Conservation (phyloP, 345 rosid species). For the Camelina sativa region DNA sequence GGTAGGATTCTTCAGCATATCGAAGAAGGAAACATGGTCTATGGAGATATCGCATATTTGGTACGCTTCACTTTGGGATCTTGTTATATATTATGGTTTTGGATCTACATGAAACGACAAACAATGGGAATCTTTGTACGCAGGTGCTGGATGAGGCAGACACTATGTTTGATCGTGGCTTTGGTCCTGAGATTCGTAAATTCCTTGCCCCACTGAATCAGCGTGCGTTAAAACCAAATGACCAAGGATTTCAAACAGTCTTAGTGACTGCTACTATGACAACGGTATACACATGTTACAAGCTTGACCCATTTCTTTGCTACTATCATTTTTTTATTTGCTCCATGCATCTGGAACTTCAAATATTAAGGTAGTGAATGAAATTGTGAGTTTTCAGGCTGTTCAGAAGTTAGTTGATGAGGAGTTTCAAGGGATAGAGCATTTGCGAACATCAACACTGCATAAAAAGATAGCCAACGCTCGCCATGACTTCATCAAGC, state of each 20-base stretch:
- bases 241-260: constrained; percentile 81
- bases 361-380: constrained; percentile 11
- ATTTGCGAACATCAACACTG: constrained; percentile 86
- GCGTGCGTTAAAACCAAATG: constrained; percentile 69
- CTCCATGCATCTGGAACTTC: constrained; percentile 6
- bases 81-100: not conserved
- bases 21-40: constrained; percentile 89
- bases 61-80: constrained; percentile 34
- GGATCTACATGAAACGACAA: not conserved
- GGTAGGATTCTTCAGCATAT: constrained; percentile 96
- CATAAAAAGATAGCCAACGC: constrained; percentile 92
- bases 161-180: constrained; percentile 97
- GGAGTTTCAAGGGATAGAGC: constrained; percentile 90
- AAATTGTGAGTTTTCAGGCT: constrained; percentile 58
- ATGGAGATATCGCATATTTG: constrained; percentile 85
- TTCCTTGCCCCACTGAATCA: constrained; percentile 82
- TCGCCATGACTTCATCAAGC: constrained; percentile 88
- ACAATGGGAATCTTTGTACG: constrained; percentile 18
- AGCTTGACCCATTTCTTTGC: not conserved
- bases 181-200: constrained; percentile 94
- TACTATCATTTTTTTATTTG: not conserved
- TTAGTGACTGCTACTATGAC: constrained; percentile 95
- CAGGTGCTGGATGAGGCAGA: constrained; percentile 99
- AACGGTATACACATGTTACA: constrained; percentile 52
- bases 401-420: constrained; percentile 89